Evolutionary conservation across 2,329 filamentous ascomycete species (phyloP).

Genomic region (Aspergillus nomiae): DNA sequence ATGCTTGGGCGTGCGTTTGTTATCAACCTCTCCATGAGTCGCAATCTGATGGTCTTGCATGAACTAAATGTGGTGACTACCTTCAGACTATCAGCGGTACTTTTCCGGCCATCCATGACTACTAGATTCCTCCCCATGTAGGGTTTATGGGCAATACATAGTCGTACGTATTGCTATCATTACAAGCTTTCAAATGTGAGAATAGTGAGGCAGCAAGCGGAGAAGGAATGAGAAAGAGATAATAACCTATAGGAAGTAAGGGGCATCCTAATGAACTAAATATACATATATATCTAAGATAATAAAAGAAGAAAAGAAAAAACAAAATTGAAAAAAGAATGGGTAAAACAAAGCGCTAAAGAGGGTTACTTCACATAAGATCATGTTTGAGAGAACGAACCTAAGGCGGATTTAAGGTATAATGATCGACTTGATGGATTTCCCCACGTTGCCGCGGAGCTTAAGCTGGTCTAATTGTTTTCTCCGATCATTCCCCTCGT

Average conservation of each 20-base stretch:
- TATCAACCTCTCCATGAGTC: background rate
- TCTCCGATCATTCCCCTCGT: background rate
- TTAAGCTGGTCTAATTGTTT: background rate
- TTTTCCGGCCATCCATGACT: background rate
- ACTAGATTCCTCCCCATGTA: background rate
- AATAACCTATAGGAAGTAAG: background rate
- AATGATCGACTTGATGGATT: background rate
- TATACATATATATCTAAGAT: background rate
- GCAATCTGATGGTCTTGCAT: background rate
- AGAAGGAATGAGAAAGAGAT: background rate
- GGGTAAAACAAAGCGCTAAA: too few species aligned
- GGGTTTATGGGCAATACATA: too few species aligned
- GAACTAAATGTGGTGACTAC: background rate
- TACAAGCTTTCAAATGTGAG: too few species aligned
- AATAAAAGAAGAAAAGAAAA: background rate
- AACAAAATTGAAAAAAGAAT: background rate
- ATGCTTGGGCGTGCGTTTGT: background rate
- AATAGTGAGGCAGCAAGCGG: background rate
- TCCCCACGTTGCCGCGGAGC: conserved; percentile 6
- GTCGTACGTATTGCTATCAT: too few species aligned
- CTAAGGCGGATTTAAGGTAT: background rate
- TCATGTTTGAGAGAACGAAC: too few species aligned
- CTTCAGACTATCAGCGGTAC: background rate
- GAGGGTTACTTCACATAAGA: too few species aligned
- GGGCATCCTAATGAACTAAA: background rate